phyloP scores from a whole-genome alignment of 73 alveolate species.

The Durusdinium trenchii region DNA sequence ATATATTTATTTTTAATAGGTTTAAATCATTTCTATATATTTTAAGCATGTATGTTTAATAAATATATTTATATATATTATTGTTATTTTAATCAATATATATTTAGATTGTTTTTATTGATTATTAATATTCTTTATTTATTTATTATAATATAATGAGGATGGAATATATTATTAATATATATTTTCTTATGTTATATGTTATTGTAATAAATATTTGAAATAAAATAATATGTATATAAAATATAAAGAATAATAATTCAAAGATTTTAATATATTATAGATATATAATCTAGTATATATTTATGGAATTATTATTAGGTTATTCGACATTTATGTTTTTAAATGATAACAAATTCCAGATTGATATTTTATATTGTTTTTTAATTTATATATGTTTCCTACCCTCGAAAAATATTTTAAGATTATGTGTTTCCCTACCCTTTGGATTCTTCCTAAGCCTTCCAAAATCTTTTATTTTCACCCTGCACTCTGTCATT shows the following conservation, averaged over 20 bases:
- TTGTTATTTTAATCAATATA: not conserved
- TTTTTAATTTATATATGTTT: not conserved
- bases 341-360: not conserved
- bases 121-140: not conserved
- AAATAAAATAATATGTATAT: not conserved
- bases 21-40: not conserved
- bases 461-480: not conserved
- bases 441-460: not conserved
- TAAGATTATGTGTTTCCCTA: not conserved
- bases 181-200: not conserved
- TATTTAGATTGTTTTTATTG: not conserved
- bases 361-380: not conserved
- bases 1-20: no score
- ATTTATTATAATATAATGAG: not conserved
- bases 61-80: not conserved
- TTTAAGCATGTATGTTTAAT: not conserved
- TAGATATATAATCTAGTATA: not conserved
- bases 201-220: not conserved
- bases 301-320: not conserved
- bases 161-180: not conserved
- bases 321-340: not conserved
- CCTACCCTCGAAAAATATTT: no score
- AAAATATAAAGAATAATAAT: not conserved
- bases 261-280: not conserved
- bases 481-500: no score